Evolutionary conservation across 2,329 filamentous ascomycete genomes (phyloP).

Genomic region (Metarhizium album): DNA sequence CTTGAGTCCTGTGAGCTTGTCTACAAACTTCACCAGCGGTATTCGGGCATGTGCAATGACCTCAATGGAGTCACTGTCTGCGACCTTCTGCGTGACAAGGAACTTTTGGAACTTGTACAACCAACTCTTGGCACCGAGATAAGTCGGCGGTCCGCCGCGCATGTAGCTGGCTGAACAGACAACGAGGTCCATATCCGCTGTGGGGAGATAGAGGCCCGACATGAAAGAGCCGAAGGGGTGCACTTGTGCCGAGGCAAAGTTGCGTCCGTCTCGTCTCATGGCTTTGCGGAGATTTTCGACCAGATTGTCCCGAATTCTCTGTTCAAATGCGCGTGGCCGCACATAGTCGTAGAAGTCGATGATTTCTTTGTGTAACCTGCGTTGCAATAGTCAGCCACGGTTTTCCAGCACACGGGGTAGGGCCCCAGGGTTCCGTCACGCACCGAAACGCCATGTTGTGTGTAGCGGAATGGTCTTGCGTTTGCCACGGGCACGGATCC

Average conservation of each 20-base stretch:
- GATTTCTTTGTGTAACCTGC: constrained; percentile 79
- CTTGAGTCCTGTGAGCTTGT: constrained; percentile 64
- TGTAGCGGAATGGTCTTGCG: constrained; percentile 42
- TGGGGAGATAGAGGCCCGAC: constrained; percentile 59
- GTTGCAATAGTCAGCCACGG: not conserved
- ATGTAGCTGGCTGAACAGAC: constrained; percentile 54
- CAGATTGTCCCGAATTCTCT: constrained; percentile 61
- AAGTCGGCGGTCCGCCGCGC: constrained; percentile 36
- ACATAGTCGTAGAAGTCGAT: constrained; percentile 82
- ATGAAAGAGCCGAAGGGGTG: constrained; percentile 88
- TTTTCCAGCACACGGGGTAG: not conserved
- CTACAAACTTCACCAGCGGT: constrained; percentile 84
- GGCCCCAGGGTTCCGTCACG: constrained; percentile 13
- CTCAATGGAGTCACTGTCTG: constrained; percentile 47
- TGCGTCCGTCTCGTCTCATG: constrained; percentile 38
- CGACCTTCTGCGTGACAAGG: constrained; percentile 45
- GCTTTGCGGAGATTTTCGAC: constrained; percentile 55
- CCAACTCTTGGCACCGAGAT: constrained; percentile 38
- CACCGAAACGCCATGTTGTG: constrained; percentile 47
- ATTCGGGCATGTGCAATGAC: constrained; percentile 70
- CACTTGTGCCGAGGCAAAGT: constrained; percentile 52
- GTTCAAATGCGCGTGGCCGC: constrained; percentile 65
- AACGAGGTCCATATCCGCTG: constrained; percentile 90
- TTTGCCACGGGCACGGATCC: constrained; percentile 52
- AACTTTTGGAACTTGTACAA: constrained; percentile 54